A percentile compares a stretch with the other conserved stretches of the same genome.
Evolutionary conservation across 163 green algal species (phyloP).

Genomic region (Coccomyxa subellipsoidea): DNA sequence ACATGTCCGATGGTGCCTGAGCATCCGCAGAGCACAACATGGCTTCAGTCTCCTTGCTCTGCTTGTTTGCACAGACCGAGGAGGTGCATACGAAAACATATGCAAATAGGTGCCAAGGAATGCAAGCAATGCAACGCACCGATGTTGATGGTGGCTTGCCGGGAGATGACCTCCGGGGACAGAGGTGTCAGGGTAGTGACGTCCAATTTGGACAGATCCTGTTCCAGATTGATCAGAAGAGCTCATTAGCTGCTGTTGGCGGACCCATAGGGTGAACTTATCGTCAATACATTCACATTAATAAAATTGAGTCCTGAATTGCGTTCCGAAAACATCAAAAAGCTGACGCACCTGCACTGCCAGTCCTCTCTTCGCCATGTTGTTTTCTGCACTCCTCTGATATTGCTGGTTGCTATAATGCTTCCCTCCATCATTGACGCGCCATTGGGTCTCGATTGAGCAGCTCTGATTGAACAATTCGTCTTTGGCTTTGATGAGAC

Average conservation of each 20-base stretch:
- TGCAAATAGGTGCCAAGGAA: not conserved
- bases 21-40: no score
- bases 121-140: slow-evolving; percentile 43
- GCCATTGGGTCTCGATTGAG: no score
- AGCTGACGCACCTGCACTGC: not conserved
- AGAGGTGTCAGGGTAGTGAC: slow-evolving; percentile 86
- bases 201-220: slow-evolving; percentile 90
- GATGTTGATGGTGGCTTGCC: slow-evolving; percentile 99
- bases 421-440: not conserved
- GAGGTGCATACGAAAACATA: not conserved
- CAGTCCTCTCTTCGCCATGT: slow-evolving; percentile 1
- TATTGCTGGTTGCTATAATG: not conserved
- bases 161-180: slow-evolving; percentile 95
- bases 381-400: not conserved
- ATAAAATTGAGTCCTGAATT: not conserved
- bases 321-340: not conserved
- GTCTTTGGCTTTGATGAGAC: no score
- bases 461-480: no score
- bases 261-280: not conserved
- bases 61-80: no score
- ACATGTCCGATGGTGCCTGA: slow-evolving; percentile 98
- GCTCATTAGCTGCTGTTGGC: not conserved
- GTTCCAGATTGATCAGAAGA: slow-evolving; percentile 12
- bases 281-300: not conserved
- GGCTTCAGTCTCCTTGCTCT: no score